Evolutionary conservation across 805 yeast genomes (phyloP).

Genomic region (Ogataea ganodermae): DNA sequence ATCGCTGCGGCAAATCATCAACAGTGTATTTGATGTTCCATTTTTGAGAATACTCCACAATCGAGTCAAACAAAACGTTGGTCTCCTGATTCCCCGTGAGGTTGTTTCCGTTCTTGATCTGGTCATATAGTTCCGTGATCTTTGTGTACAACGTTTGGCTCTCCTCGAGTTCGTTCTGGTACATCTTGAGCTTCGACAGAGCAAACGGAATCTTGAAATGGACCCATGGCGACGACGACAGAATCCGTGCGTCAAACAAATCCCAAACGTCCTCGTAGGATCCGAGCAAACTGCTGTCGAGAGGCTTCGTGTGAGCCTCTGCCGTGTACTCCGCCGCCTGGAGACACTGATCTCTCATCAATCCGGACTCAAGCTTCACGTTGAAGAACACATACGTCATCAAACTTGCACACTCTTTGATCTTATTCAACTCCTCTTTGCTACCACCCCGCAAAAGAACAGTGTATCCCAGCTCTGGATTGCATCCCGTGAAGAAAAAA

Average conservation of each 20-base stretch:
- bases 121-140: constrained; percentile 23
- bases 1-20: constrained; percentile 39
- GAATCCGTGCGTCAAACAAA: constrained; percentile 47
- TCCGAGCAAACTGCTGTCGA: constrained; percentile 23
- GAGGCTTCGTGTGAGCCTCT: constrained; percentile 17
- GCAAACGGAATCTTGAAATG: constrained; percentile 63
- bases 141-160: constrained; percentile 32
- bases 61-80: constrained; percentile 24
- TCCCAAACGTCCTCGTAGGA: constrained; percentile 34
- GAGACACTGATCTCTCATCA: constrained; percentile 70
- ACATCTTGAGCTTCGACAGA: constrained; percentile 21
- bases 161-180: constrained; percentile 32
- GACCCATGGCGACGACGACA: constrained; percentile 87
- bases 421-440: constrained; percentile 57
- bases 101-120: constrained; percentile 25
- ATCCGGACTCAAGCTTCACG: constrained; percentile 73
- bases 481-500: constrained; percentile 78
- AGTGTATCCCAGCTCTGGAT: constrained; percentile 75
- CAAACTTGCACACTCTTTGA: constrained; percentile 79
- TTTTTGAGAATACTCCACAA: constrained; percentile 11
- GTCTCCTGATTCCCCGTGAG: constrained; percentile 15
- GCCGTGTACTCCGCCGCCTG: constrained; percentile 42
- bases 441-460: constrained; percentile 82
- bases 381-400: constrained; percentile 79
- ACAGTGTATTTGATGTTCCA: constrained; percentile 22